These are phyloP conservation scores for Podospora tetraspora DNA, from an alignment of 495 filamentous ascomycete genomes.

Conservation along the genomic window DNA sequence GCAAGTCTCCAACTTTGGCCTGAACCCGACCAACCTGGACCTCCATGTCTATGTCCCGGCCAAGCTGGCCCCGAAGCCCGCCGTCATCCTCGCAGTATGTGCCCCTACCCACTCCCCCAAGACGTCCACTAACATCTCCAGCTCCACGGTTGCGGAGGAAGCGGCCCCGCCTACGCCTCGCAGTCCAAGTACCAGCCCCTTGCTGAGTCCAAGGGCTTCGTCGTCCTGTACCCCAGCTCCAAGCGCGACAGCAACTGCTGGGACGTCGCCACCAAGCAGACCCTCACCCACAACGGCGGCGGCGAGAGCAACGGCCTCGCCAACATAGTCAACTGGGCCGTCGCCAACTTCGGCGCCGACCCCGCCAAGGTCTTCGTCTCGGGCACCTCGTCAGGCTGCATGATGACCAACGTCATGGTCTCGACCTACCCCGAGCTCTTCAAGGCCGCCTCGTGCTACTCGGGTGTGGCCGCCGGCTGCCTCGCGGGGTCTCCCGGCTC, in stretches of 20 bases:
- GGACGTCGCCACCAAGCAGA: slow-evolving; percentile 40
- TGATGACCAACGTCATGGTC: slow-evolving; percentile 46
- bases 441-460: slow-evolving; percentile 37
- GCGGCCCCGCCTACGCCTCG: slow-evolving; percentile 37
- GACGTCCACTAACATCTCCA: neutral
- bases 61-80: slow-evolving; percentile 32
- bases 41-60: slow-evolving; percentile 37
- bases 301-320: slow-evolving; percentile 47
- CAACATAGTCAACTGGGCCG: slow-evolving; percentile 49
- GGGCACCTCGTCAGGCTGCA: slow-evolving; percentile 45
- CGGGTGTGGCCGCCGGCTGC: slow-evolving; percentile 37
- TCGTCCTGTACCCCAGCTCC: slow-evolving; percentile 43
- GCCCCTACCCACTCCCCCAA: neutral
- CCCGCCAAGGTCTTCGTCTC: slow-evolving; percentile 41
- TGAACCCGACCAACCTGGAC: slow-evolving; percentile 39
- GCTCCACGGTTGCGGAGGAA: slow-evolving; percentile 41
- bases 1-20: slow-evolving; percentile 24
- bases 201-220: slow-evolving; percentile 41
- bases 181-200: slow-evolving; percentile 34
- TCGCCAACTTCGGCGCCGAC: slow-evolving; percentile 43
- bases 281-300: slow-evolving; percentile 46
- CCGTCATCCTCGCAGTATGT: slow-evolving; percentile 39
- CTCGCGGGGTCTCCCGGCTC: slow-evolving; percentile 32
- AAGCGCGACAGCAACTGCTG: slow-evolving; percentile 43
- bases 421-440: slow-evolving; percentile 39